Base-by-base conservation (phyloP, 75 land plant species). In the Cupressus sempervirens region DNA sequence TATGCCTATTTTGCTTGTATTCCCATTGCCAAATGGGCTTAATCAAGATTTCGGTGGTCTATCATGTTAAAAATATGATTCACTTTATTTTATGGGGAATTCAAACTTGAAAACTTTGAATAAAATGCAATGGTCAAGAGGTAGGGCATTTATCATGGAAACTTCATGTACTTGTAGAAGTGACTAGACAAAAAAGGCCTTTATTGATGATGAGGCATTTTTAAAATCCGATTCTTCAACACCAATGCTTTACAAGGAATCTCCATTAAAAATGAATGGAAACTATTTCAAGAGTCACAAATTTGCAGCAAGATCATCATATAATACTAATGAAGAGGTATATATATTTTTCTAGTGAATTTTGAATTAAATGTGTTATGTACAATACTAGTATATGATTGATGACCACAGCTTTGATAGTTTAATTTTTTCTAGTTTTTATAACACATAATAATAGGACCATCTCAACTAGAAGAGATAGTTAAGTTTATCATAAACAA, bases 91-190 rank as follows among this genome's bases (percentile, higher is more conserved):
- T 23, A 77, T 43, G 26, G 46, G 80, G 46, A 11, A 43, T 16
- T 43, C 6, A 40, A 77, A 26, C 10, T 43, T 77, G 43, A n/a
- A 38, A 38, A 38, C 40, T 38, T 38, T 38, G 40, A 2, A 38
- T 38, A 38, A 38, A 38, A 38, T 38, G 40, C 40, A 38, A 2
- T 38, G 40, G 40, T 38, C 40, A 2, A 38, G 40, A 38, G 40
- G 46, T 77, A 43, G 81, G 81, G 48, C 81, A 48, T 77, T 38
- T 77, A 43, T 43, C 46, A 41, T 77, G 81, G 81, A 29, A 77
- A 43, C 81, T 50, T 43, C 48, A n/a, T 38, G 40, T 38, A 38
- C 40, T 38, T 38, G 40, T 2, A 38, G 40, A 38, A 38, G 40
- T 38, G 2, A 38, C 40, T 38, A 38, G 40, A 38, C 40, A 38